Conservation (phyloP, 2,329 filamentous ascomycete genomes). For the Xylariaceae sp. region DNA sequence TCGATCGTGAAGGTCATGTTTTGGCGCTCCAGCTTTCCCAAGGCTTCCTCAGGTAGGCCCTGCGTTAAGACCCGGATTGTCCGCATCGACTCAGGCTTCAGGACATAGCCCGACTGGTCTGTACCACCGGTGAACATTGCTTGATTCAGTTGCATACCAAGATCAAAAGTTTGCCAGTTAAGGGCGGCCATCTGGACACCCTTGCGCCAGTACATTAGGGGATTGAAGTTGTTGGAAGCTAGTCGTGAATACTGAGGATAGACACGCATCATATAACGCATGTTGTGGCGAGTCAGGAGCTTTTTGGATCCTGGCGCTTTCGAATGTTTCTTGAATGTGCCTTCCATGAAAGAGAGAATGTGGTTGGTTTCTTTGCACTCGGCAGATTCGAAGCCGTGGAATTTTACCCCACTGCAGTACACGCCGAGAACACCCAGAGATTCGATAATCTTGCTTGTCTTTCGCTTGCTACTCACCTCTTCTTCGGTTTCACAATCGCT, state of each 20-base stretch:
- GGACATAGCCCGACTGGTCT: conserved; percentile 84
- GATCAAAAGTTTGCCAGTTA: conserved; percentile 97
- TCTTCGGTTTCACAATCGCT: conserved; percentile 75
- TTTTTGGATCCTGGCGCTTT: conserved; percentile 70
- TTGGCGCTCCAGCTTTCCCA: conserved; percentile 69
- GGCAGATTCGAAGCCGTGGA: conserved; percentile 68
- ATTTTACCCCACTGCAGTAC: conserved; percentile 70
- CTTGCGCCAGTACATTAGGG: conserved; percentile 85
- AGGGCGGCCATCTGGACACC: conserved; percentile 97
- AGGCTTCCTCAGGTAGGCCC: conserved; percentile 46
- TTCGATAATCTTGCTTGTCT: conserved; percentile 79
- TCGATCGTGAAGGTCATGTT: conserved; percentile 80
- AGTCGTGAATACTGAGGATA: conserved; percentile 82
- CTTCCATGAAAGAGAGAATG: conserved; percentile 91
- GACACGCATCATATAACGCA: conserved; percentile 84
- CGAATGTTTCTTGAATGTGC: conserved; percentile 76
- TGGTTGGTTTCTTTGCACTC: conserved; percentile 89
- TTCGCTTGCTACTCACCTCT: conserved; percentile 53
- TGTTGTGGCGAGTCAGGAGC: conserved; percentile 82
- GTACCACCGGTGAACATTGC: conserved; percentile 93
- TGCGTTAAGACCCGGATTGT: conserved; percentile 59
- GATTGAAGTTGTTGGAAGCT: conserved; percentile 89
- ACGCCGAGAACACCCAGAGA: conserved; percentile 82
- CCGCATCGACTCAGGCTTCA: conserved; percentile 84
- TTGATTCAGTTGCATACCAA: conserved; percentile 92